Evolutionary conservation across 2,329 filamentous ascomycete species (phyloP).

Genomic region (Clarireedia monteithiana): DNA sequence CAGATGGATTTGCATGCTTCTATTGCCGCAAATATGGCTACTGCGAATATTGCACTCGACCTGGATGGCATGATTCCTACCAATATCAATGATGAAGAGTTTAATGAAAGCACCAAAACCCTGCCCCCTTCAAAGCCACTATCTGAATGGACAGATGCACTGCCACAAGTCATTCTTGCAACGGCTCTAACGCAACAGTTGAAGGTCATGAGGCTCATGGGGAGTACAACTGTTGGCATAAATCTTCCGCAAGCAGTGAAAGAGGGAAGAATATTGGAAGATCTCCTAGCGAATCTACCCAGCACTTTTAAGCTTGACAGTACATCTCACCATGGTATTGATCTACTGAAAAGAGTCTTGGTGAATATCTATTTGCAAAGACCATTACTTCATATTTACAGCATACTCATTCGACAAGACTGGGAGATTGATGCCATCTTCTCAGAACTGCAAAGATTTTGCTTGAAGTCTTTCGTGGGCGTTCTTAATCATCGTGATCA

Average conservation of each 20-base stretch:
- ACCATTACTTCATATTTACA: slow-evolving; percentile 11
- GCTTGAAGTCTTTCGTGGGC: slow-evolving; percentile 10
- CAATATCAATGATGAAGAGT: slow-evolving; percentile 29
- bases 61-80: slow-evolving; percentile 43
- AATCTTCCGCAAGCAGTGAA: background rate
- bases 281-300: background rate
- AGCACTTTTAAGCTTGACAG: background rate
- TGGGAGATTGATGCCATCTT: slow-evolving; percentile 2
- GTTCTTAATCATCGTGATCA: slow-evolving; percentile 13
- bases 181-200: slow-evolving; percentile 8
- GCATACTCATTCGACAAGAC: slow-evolving; percentile 2
- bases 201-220: slow-evolving; percentile 5
- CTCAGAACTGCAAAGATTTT: slow-evolving; percentile 3
- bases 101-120: slow-evolving; percentile 10
- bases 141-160: slow-evolving; percentile 10
- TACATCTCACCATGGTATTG: background rate
- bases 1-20: slow-evolving; percentile 44
- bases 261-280: slow-evolving; percentile 7
- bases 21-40: slow-evolving; percentile 42
- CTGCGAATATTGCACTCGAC: slow-evolving; percentile 37
- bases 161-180: slow-evolving; percentile 10
- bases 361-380: slow-evolving; percentile 11
- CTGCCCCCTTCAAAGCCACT: slow-evolving; percentile 10
- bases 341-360: slow-evolving; percentile 8
- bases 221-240: background rate